These are phyloP conservation scores for Trichoderma reesei DNA, from an alignment of 495 filamentous ascomycete genomes.

Conservation along the genomic window DNA sequence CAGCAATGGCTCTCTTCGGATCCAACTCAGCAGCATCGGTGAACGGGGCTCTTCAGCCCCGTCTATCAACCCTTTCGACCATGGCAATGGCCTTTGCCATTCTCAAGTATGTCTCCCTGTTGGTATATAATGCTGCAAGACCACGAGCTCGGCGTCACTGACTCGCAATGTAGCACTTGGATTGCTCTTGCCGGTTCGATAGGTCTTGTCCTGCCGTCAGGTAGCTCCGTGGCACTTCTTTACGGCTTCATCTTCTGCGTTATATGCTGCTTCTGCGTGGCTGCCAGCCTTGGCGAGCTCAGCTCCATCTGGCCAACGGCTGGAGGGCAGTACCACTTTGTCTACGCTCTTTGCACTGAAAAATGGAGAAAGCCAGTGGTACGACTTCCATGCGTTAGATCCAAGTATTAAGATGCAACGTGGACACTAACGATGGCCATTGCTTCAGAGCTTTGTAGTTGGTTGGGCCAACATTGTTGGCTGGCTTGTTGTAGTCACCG, in stretches of 20 bases:
- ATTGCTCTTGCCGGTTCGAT: slow-evolving; percentile 28
- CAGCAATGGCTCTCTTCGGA: not conserved
- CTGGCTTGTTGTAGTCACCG: slow-evolving; percentile 31
- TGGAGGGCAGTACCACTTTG: slow-evolving; percentile 44
- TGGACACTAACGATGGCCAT: not conserved
- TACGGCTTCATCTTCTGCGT: slow-evolving; percentile 31
- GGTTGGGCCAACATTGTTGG: slow-evolving; percentile 32
- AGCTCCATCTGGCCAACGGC: slow-evolving; percentile 43
- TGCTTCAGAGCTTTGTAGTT: slow-evolving; percentile 25
- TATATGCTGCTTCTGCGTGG: slow-evolving; percentile 32
- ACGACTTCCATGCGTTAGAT: slow-evolving; percentile 4
- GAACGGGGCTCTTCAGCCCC: slow-evolving; percentile 14
- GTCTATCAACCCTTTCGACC: slow-evolving; percentile 23
- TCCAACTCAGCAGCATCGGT: not conserved
- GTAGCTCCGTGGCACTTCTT: slow-evolving; percentile 24
- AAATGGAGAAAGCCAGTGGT: slow-evolving; percentile 25
- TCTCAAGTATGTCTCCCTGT: slow-evolving; percentile 20
- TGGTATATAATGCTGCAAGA: not conserved
- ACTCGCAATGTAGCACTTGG: slow-evolving; percentile 20
- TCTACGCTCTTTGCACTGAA: slow-evolving; percentile 28
- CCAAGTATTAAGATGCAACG: not conserved
- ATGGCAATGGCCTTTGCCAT: slow-evolving; percentile 27
- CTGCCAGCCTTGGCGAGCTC: slow-evolving; percentile 39
- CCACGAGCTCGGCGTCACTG: slow-evolving; percentile 7
- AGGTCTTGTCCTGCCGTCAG: slow-evolving; percentile 24